Conservation (phyloP, 2,329 filamentous ascomycete species). For the Thielaviopsis euricoi region DNA sequence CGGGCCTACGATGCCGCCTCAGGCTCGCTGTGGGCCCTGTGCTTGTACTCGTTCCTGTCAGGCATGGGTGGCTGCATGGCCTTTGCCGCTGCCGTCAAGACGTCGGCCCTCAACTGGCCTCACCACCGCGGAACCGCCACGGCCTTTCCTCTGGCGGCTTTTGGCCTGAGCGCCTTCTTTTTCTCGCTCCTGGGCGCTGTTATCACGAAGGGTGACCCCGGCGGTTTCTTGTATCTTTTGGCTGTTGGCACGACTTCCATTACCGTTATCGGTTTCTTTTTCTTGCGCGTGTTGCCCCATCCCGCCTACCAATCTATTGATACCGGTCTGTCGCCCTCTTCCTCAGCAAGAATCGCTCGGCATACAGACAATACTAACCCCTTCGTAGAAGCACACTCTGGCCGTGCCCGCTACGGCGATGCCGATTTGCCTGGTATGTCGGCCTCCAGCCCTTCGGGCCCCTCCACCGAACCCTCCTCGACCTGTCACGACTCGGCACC, state of each 20-base stretch:
- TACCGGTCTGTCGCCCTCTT: slow-evolving; percentile 1
- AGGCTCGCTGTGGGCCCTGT: slow-evolving; percentile 45
- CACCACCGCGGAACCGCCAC: slow-evolving; percentile 83
- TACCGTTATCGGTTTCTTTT: slow-evolving; percentile 65
- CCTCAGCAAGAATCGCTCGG: no score
- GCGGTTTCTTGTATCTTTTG: slow-evolving; percentile 64
- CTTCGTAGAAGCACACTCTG: slow-evolving; percentile 10
- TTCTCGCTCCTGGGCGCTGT: slow-evolving; percentile 69
- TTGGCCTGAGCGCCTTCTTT: slow-evolving; percentile 91
- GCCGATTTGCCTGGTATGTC: slow-evolving; percentile 42
- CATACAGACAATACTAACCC: slow-evolving; percentile 2
- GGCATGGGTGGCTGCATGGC: slow-evolving; percentile 80
- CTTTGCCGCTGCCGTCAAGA: slow-evolving; percentile 78
- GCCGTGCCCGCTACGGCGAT: slow-evolving; percentile 10
- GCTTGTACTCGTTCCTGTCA: slow-evolving; percentile 70
- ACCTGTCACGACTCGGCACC: not conserved
- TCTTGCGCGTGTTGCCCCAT: slow-evolving; percentile 58
- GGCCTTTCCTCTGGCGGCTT: slow-evolving; percentile 80
- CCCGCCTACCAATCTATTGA: slow-evolving; percentile 39
- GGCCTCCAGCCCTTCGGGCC: slow-evolving; percentile 4
- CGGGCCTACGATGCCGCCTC: slow-evolving; percentile 55
- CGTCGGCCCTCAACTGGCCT: slow-evolving; percentile 80
- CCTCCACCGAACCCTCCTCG: not conserved
- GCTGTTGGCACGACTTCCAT: slow-evolving; percentile 64
- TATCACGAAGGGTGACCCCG: slow-evolving; percentile 69